Evolutionary conservation across 495 filamentous ascomycete species (phyloP), one percentile per base, ranked within the genome.

Genomic region (Aspergillus avenaceus): DNA sequence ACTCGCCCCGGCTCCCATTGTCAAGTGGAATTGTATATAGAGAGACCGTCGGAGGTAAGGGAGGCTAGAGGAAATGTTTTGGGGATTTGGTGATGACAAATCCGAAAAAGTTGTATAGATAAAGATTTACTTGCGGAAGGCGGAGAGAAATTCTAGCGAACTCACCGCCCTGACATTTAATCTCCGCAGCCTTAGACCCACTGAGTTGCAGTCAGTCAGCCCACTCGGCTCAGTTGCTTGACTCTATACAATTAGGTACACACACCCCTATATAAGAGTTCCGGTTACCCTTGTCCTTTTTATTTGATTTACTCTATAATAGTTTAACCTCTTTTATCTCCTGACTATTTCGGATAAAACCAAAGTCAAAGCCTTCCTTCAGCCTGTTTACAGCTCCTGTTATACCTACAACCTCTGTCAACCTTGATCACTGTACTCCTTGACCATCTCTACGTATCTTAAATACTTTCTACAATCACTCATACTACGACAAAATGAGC

Each of bases 1-100:
- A 53, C 73, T 74, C 45, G 65, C 69, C 50, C 58, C 63, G 28
- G 69, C 66, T 11, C 72, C 71, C 72, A 75, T 75, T 34, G 37
- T 55, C 34, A 9, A 16, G 7, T n/a, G n/a, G n/a, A n/a, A n/a
- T n/a, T n/a, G n/a, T n/a, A n/a, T n/a, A n/a, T n/a, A n/a, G n/a
- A n/a, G n/a, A n/a, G n/a, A n/a, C n/a, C n/a, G n/a, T n/a, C n/a
- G n/a, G n/a, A n/a, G n/a, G n/a, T n/a, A n/a, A n/a, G n/a, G n/a
- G 29, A 41, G 23, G 8, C 8, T 6, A 11, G 40, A 13, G 13
- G 8, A 6, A 5, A 16, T 8, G 13, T 18, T 4, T 38, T 19
- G 36, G 16, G 24, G 12, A 38, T 40, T 3, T 38, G 23, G 27
- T 13, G 45, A 40, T 37, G 47, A 21, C 40, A 40, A 27, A 46